These are phyloP conservation scores for Chaetomium sp. DNA, from an alignment of 2,329 filamentous ascomycete species.

Conservation along the genomic window DNA sequence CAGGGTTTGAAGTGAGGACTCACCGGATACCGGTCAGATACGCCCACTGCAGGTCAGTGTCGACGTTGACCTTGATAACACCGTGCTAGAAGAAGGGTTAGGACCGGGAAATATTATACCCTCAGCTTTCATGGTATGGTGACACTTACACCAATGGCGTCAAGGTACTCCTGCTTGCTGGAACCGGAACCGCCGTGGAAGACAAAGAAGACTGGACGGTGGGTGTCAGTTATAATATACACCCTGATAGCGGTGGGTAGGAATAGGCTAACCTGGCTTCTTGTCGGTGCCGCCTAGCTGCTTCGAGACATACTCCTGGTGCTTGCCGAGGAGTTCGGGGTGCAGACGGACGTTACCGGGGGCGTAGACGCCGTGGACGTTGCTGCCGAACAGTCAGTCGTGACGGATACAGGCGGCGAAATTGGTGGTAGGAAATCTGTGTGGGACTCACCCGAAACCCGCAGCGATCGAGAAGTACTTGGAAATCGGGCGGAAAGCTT, in stretches of 20 bases:
- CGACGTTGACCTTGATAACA: conserved; percentile 99
- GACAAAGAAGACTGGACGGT: conserved; percentile 72
- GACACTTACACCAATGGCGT: conserved; percentile 56
- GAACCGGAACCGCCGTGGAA: conserved; percentile 98
- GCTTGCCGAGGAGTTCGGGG: conserved; percentile 92
- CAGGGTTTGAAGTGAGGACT: neutral
- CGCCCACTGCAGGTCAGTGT: conserved; percentile 95
- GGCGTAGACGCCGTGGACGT: conserved; percentile 99
- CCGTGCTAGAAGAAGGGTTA: conserved; percentile 37
- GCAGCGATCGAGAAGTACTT: conserved; percentile 98
- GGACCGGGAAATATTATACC: neutral
- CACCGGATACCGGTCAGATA: conserved; percentile 81
- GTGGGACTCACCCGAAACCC: conserved; percentile 58
- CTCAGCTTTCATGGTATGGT: neutral
- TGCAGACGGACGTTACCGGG: conserved; percentile 89
- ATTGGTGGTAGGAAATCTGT: neutral
- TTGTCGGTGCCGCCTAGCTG: conserved; percentile 63
- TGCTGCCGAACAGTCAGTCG: conserved; percentile 40
- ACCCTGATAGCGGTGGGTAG: too few relatives aligned
- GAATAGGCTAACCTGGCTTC: conserved; percentile 57
- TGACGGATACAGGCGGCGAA: neutral
- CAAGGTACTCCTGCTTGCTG: conserved; percentile 79
- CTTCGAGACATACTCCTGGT: conserved; percentile 86
- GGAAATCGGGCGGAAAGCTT: conserved; percentile 76
- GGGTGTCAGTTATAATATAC: neutral